Percentiles rank a stretch among this genome's conserved stretches.
phyloP scores from a whole-genome alignment of 495 filamentous ascomycete species.

The Filosporella fistucella region DNA sequence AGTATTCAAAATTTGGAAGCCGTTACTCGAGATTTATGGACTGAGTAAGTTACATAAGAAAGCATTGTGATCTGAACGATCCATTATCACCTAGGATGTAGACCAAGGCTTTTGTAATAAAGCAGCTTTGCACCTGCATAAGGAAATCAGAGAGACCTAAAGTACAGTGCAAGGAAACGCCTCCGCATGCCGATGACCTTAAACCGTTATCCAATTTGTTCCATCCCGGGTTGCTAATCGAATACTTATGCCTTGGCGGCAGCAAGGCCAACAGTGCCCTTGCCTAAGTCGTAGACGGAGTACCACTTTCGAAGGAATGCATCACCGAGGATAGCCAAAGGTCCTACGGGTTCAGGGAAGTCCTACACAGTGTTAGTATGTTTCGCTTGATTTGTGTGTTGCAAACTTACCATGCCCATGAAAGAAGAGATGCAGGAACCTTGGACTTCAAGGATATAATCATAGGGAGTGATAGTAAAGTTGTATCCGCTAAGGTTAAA shows the following conservation, averaged over 20 bases:
- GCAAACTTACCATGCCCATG: conserved; percentile 97
- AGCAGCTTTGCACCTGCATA: too few species aligned
- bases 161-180: conserved; percentile 22
- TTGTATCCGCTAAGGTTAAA: conserved; percentile 85
- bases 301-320: conserved; percentile 97
- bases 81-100: too few species aligned
- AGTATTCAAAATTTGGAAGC: too few species aligned
- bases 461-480: conserved; percentile 82
- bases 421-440: conserved; percentile 96
- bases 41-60: too few species aligned
- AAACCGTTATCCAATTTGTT: conserved; percentile 1
- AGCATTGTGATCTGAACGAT: too few species aligned
- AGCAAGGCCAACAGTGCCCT: conserved; percentile 81
- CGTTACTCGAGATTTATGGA: too few species aligned
- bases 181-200: neutral
- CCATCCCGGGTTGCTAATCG: conserved; percentile 1
- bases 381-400: neutral
- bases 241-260: conserved; percentile 53
- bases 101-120: too few species aligned
- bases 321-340: conserved; percentile 93
- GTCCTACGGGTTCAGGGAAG: conserved; percentile 55
- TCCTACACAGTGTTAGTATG: conserved; percentile 12
- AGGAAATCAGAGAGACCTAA: too few species aligned
- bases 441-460: conserved; percentile 95
- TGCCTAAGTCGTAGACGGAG: conserved; percentile 90